Evolutionary conservation across 306 rosid species (phyloP).

Genomic region (Urtica urens): DNA sequence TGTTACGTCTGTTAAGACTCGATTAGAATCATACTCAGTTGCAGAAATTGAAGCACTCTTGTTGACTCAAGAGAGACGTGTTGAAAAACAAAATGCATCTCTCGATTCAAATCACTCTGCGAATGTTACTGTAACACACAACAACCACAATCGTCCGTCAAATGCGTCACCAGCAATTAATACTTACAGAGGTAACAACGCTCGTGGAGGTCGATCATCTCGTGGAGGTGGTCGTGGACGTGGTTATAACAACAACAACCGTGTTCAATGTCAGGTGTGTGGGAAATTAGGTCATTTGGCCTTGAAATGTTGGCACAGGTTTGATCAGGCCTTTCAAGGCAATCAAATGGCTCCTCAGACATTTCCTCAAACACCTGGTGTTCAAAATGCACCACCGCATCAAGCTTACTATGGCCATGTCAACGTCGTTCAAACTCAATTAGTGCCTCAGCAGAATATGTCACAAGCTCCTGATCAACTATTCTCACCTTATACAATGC

Average conservation of each 20-base stretch:
- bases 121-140: neutral
- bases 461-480: too few species aligned
- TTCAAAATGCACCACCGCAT: too few species aligned
- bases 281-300: neutral
- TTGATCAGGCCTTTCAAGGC: neutral
- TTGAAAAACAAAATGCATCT: neutral
- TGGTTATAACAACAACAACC: neutral
- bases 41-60: neutral
- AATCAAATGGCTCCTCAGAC: too few species aligned
- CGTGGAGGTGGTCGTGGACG: neutral
- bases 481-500: too few species aligned
- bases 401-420: neutral
- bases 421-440: too few species aligned
- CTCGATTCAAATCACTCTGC: neutral
- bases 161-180: too few species aligned
- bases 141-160: neutral
- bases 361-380: too few species aligned
- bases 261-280: neutral
- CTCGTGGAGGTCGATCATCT: neutral
- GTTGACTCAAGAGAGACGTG: neutral
- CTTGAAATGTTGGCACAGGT: neutral
- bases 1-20: neutral
- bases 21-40: neutral
- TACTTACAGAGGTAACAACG: neutral
- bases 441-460: neutral